These are phyloP conservation scores for Beta corolliflora DNA, from an alignment of 179 eudicot species.

Conservation along the genomic window DNA sequence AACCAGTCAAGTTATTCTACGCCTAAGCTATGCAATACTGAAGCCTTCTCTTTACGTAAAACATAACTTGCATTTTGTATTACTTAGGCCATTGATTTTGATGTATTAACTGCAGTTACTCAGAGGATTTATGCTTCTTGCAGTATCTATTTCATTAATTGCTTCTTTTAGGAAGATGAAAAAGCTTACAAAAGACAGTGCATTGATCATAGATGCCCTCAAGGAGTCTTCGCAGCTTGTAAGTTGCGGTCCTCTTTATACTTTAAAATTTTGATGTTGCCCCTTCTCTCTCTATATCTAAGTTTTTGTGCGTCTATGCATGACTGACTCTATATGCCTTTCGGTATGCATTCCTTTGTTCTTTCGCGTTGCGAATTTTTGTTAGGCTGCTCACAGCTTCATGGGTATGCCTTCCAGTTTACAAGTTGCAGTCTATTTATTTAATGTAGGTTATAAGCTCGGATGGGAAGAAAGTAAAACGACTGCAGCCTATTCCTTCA, in stretches of 20 bases:
- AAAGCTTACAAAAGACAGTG: slow-evolving; percentile 62
- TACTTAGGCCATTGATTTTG: slow-evolving; percentile 13
- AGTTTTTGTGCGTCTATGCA: neutral
- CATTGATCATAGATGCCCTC: slow-evolving; percentile 66
- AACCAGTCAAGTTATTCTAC: neutral
- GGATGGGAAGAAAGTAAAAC: slow-evolving; percentile 75
- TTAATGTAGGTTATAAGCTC: slow-evolving; percentile 71
- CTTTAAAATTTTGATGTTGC: neutral
- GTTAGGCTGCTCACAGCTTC: neutral
- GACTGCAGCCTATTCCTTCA: slow-evolving; percentile 67
- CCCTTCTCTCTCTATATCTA: neutral
- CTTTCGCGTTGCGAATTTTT: neutral
- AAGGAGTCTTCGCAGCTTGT: slow-evolving; percentile 79
- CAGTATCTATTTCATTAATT: slow-evolving; percentile 79
- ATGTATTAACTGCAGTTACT: slow-evolving; percentile 17
- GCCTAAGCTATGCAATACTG: neutral
- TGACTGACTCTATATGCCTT: neutral
- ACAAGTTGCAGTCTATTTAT: slow-evolving; percentile 2
- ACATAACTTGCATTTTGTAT: neutral
- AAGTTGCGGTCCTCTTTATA: slow-evolving; percentile 34
- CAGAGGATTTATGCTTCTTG: slow-evolving; percentile 39
- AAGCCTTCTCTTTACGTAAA: neutral
- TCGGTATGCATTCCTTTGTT: neutral
- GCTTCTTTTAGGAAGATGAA: slow-evolving; percentile 84
- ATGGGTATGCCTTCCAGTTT: neutral